Evolutionary conservation across 73 alveolate species (phyloP), one percentile per base, ranked within the genome.

Genomic region (Symbiodinium pilosum): DNA sequence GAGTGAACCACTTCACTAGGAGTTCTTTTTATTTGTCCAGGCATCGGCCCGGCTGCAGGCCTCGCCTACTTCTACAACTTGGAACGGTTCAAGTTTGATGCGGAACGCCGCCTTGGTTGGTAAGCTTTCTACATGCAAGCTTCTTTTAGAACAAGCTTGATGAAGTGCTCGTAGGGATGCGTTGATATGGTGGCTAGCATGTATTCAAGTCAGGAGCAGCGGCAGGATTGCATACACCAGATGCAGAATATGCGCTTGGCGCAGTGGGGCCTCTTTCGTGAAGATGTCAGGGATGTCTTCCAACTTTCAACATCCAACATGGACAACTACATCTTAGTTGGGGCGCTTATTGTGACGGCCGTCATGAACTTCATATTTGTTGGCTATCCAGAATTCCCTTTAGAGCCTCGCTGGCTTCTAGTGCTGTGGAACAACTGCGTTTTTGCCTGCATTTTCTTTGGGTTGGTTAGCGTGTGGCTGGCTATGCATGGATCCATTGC

Each of bases 401-500:
- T 68, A 56, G 96, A 89, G 39, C 96, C 96, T 68, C 98, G 92
- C 4, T 92, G 98, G 98, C 98, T 92, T 87, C 77, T 92, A 64
- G 54, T 92, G 30, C 26, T 92, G 44, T 92, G 98, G 98, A 92
- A 92, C 92, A 92, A 92, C 92, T 75, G 92, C 83, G 77, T 64
- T 28, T 64, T 64, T 64, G 77, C 77, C 32, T 64, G 77, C 86
- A 75, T 75, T 11, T 24, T 36, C 81, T 39, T n/a, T 47, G 98
- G 98, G 11, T 5, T 92, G 68, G 89, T 92, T 34, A 73, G 85
- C 64, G 98, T 92, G 11, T 92, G 98, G 98, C 92, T 92, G 83
- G 98, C 98, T 16, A 84, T 92, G 43, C 98, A 92, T 11, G 98
- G 98, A 83, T 71, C 98, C 83, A 92, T 92, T 30, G 89, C 98